phyloP scores from a whole-genome alignment of 179 eudicot genomes.

The Gypsophila paniculata region DNA sequence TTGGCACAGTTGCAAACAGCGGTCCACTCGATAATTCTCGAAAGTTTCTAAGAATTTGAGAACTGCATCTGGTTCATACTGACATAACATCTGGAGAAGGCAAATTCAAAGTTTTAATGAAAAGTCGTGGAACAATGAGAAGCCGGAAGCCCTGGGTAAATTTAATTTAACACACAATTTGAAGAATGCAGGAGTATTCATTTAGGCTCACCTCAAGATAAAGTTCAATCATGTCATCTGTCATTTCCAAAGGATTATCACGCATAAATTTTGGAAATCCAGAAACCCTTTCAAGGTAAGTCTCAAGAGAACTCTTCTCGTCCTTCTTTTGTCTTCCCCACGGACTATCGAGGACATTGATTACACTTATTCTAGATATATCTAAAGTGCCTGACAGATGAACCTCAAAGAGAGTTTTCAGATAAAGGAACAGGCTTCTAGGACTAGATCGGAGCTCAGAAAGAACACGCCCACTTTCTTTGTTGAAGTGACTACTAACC shows the following conservation, averaged over 20 bases:
- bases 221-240: slow-evolving; percentile 72
- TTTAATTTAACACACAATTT: not conserved
- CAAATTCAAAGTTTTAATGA: not conserved
- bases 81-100: slow-evolving; percentile 70
- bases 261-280: slow-evolving; percentile 57
- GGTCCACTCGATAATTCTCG: slow-evolving; percentile 89
- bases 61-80: slow-evolving; percentile 70
- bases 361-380: slow-evolving; percentile 41
- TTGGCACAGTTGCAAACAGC: slow-evolving; percentile 86
- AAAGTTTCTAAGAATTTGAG: slow-evolving; percentile 77
- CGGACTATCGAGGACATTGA: slow-evolving; percentile 30
- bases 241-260: slow-evolving; percentile 58
- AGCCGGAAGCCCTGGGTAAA: not conserved
- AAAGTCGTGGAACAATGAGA: not conserved
- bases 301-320: slow-evolving; percentile 37
- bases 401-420: slow-evolving; percentile 84
- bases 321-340: slow-evolving; percentile 38
- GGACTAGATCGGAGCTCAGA: slow-evolving; percentile 61
- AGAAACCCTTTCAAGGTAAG: slow-evolving; percentile 54
- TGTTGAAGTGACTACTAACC: slow-evolving; percentile 52
- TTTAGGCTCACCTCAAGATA: slow-evolving; percentile 65
- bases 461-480: slow-evolving; percentile 46
- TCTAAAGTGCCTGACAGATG: slow-evolving; percentile 63
- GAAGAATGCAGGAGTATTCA: not conserved
- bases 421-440: slow-evolving; percentile 80